Conservation (phyloP, 805 yeast species). For the Yamadazyma sp. region DNA sequence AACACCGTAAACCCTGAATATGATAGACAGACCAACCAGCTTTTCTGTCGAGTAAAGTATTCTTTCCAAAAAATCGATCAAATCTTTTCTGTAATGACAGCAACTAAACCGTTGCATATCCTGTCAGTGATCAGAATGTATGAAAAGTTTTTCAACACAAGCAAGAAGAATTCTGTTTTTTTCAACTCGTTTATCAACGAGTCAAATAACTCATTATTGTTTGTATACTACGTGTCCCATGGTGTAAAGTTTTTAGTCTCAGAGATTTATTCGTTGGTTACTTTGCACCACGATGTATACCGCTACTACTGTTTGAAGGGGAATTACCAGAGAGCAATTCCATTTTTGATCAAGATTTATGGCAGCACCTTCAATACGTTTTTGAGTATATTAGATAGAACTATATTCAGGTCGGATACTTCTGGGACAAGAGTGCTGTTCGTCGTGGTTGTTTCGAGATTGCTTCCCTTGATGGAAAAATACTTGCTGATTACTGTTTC, state of each 20-base stretch:
- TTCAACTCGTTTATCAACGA: slow-evolving; percentile 3
- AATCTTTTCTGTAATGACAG: background rate
- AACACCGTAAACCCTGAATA: slow-evolving; percentile 3
- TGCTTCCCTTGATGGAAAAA: slow-evolving; percentile 4
- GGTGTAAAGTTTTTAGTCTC: slow-evolving; percentile 1
- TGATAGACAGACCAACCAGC: slow-evolving; percentile 2
- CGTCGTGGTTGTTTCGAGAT: background rate
- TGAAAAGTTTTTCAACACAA: background rate
- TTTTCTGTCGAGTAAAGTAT: background rate
- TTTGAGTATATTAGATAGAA: background rate
- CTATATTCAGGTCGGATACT: background rate
- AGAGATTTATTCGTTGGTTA: background rate
- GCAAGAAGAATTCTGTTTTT: background rate
- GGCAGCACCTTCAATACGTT: background rate
- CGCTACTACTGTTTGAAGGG: background rate
- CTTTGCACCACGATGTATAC: background rate
- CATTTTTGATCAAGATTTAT: background rate
- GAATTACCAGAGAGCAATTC: background rate
- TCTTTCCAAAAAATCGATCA: background rate
- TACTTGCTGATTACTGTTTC: background rate
- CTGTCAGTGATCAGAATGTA: background rate
- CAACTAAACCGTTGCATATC: background rate
- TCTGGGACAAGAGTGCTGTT: background rate
- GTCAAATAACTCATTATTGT: background rate
- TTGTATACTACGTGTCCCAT: slow-evolving; percentile 4